Evolutionary conservation across 1,139 yeast species (phyloP), one percentile per base, ranked within the genome.

Genomic region (Spathaspora sp.): DNA sequence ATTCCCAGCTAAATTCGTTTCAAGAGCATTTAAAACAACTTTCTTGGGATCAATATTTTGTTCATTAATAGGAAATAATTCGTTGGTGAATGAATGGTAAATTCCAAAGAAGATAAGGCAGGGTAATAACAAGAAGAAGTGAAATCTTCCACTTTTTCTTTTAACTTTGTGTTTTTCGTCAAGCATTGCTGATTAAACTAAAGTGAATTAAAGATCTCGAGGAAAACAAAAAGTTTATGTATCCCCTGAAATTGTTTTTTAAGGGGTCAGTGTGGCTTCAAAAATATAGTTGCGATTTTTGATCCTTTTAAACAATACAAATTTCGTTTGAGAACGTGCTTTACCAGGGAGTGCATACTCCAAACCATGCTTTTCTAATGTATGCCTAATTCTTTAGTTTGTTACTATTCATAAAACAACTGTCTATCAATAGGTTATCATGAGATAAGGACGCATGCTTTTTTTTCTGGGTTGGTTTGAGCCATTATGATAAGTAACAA

Each of bases 1-100:
- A 44, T 78, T 67, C 0, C 72, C 67, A 2, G 85, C 84, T 25
- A 65, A 59, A 55, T 81, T 81, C n/a, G 71, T 64, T 33, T 70
- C 65, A 42, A 81, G 63, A 1, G 78, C 65, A 2, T 65, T 54
- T 23, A 78, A 62, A 47, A 67, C 72, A 27, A 55, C 49, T 4
- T 47, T 42, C 33, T 53, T 57, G 26, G 57, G 58, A 44, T 57
- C 56, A 42, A 54, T 18, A 8, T 34, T 39, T 10, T 29, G 27
- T 26, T 38, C 26, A n/a, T 26, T 25, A 31, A 13, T 7, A 2
- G 24, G 7, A 23, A 16, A 43, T 4, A n/a, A 5, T 4, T 13
- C 13, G 13, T 6, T 11, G 4, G 11, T 11, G 33, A 11, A 29
- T 29, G 13, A 29, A 29, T 13, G 2, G 16, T 11, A 6, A 2